Percentiles rank a stretch among this genome's conserved stretches.
phyloP scores from a whole-genome alignment of 106 monocot species.

The Cymbidium sinense region DNA sequence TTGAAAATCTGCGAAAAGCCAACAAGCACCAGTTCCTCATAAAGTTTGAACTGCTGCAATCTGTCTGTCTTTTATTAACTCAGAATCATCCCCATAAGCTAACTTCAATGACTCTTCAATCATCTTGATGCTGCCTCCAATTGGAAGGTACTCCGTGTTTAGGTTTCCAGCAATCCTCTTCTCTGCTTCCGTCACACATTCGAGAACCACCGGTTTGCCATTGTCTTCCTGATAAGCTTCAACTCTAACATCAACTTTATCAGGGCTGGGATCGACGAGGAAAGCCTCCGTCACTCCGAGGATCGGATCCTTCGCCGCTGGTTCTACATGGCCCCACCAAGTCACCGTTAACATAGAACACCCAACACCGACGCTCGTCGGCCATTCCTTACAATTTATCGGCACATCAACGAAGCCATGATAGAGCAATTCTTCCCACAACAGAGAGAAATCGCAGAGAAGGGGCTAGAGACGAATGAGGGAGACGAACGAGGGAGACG shows the following conservation, averaged over 20 bases:
- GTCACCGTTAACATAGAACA: constrained; percentile 51
- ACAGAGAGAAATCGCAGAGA: no score
- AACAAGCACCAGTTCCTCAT: constrained; percentile 96
- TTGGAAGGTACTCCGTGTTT: constrained; percentile 98
- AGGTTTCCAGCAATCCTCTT: constrained; percentile 73
- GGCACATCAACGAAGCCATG: constrained; percentile 32
- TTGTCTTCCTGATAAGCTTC: constrained; percentile 97
- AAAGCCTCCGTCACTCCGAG: constrained; percentile 99
- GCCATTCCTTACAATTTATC: constrained; percentile 8
- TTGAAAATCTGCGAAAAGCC: constrained; percentile 93
- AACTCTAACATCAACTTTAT: constrained; percentile 95
- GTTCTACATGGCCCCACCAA: constrained; percentile 77
- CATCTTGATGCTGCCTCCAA: constrained; percentile 89
- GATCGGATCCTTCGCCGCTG: constrained; percentile 89
- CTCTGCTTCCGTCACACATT: constrained; percentile 91
- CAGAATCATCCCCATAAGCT: constrained; percentile 92
- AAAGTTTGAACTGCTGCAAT: constrained; percentile 92
- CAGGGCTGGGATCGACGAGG: constrained; percentile 79
- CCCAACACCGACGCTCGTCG: constrained; percentile 1
- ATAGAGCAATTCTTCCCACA: background rate
- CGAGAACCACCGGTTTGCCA: constrained; percentile 95
- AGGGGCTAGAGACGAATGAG: no score
- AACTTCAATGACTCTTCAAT: constrained; percentile 86
- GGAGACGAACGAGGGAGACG: no score
- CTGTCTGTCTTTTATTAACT: constrained; percentile 78